A percentile compares a stretch with the other conserved stretches of the same genome.
These are phyloP conservation scores for Vitis vinifera DNA, from an alignment of 164 flowering plant species.

Conservation along the genomic window DNA sequence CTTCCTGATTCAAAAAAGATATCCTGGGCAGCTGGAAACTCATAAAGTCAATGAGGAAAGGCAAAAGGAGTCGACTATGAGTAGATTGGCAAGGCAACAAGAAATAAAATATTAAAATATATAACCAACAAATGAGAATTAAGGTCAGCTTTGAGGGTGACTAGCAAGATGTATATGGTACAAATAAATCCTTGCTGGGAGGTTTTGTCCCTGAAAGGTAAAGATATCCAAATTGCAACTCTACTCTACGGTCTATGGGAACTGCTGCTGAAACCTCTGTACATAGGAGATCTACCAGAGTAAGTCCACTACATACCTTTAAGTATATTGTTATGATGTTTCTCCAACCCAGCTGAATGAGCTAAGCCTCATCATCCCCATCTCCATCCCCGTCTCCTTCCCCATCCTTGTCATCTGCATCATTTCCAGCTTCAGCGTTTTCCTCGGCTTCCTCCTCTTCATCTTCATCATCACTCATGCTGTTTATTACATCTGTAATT, in stretches of 20 bases:
- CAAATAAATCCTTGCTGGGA: constrained; percentile 12
- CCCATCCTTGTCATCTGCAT: constrained; percentile 9
- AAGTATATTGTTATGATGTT: background rate
- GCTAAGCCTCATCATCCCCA: constrained; percentile 32
- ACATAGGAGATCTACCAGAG: constrained; percentile 5
- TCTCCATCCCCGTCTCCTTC: constrained; percentile 22
- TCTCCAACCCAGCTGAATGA: background rate
- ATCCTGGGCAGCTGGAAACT: too few species aligned
- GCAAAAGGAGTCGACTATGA: background rate
- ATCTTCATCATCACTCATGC: constrained; percentile 67
- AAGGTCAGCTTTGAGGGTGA: constrained; percentile 1
- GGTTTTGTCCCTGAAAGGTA: constrained; percentile 1
- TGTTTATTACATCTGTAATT: constrained; percentile 65
- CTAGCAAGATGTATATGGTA: constrained; percentile 15
- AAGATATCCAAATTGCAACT: constrained; percentile 1
- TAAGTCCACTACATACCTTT: background rate
- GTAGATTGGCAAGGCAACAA: background rate
- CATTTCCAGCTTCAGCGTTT: constrained; percentile 21
- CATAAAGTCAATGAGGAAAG: background rate
- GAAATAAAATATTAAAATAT: background rate
- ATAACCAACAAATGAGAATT: constrained; percentile 1
- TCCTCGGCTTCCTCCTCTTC: constrained; percentile 49
- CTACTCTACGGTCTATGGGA: background rate
- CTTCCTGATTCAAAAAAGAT: too few species aligned
- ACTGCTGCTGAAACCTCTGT: constrained; percentile 3